phyloP scores from a whole-genome alignment of 1,139 yeast genomes.

The Ogataea hybrid region DNA sequence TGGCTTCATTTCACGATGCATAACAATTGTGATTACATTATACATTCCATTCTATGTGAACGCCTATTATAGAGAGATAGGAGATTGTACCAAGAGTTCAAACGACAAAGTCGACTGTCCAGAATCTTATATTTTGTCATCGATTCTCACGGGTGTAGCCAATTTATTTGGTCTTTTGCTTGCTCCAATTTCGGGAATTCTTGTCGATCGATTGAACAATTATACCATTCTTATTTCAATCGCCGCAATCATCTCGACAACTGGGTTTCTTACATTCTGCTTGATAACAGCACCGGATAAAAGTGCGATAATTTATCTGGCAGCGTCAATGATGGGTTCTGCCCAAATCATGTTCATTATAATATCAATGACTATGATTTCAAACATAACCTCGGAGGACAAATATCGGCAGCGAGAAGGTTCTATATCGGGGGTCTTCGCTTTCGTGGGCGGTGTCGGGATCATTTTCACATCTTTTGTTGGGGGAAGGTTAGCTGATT shows the following conservation, averaged over 20 bases:
- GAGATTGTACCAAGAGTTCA: conserved; percentile 41
- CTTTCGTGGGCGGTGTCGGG: conserved; percentile 70
- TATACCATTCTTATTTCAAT: conserved; percentile 33
- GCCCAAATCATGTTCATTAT: conserved; percentile 60
- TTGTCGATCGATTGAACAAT: conserved; percentile 45
- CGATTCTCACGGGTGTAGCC: conserved; percentile 65
- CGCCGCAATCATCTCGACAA: conserved; percentile 38
- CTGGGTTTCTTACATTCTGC: conserved; percentile 37
- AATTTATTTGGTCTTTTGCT: conserved; percentile 55
- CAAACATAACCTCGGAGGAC: conserved; percentile 31
- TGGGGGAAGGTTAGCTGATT: conserved; percentile 63
- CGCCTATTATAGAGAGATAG: conserved; percentile 49
- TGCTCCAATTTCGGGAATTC: conserved; percentile 63
- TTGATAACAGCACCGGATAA: conserved; percentile 34
- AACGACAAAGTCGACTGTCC: conserved; percentile 46
- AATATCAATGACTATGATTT: conserved; percentile 42
- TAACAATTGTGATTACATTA: conserved; percentile 57
- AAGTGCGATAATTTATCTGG: conserved; percentile 31
- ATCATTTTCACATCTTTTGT: conserved; percentile 55
- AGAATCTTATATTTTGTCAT: conserved; percentile 64
- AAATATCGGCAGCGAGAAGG: conserved; percentile 48
- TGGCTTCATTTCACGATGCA: conserved; percentile 62
- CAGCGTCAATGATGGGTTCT: conserved; percentile 45
- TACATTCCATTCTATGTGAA: conserved; percentile 66
- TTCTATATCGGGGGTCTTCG: conserved; percentile 65